Percentiles rank a stretch among this genome's conserved stretches.
phyloP scores from a whole-genome alignment of 2,329 filamentous ascomycete genomes.

The Elsinoe necatrix region DNA sequence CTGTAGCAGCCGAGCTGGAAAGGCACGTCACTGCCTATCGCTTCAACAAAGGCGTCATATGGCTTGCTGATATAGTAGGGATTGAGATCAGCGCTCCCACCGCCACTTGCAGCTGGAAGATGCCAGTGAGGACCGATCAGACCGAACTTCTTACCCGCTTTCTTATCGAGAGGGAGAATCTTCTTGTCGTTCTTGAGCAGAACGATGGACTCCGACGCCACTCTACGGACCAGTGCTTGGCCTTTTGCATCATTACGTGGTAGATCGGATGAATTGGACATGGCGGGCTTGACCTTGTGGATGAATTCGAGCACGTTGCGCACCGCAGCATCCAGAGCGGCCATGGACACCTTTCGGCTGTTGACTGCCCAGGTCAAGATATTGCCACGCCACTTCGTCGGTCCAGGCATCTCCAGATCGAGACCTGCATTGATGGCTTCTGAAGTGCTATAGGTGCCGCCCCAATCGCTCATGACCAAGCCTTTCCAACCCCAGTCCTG shows the following conservation, averaged over 20 bases:
- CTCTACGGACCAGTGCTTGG: slow-evolving; percentile 24
- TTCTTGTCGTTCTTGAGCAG: slow-evolving; percentile 58
- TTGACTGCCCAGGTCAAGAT: slow-evolving; percentile 33
- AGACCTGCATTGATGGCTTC: slow-evolving; percentile 58
- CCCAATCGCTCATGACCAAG: slow-evolving; percentile 62
- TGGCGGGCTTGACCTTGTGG: slow-evolving; percentile 28
- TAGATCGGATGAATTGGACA: slow-evolving; percentile 20
- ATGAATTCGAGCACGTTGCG: slow-evolving; percentile 54
- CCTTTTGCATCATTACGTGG: slow-evolving; percentile 27
- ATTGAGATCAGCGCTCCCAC: slow-evolving; percentile 27
- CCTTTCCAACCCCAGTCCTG: slow-evolving; percentile 60
- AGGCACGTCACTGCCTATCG: slow-evolving; percentile 16
- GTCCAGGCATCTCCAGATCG: slow-evolving; percentile 22
- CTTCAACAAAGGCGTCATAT: slow-evolving; percentile 24
- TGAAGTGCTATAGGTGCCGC: slow-evolving; percentile 61
- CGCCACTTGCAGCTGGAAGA: slow-evolving; percentile 46
- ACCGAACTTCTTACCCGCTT: slow-evolving; percentile 52
- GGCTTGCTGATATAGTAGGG: slow-evolving; percentile 30
- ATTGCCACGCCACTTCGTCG: slow-evolving; percentile 33
- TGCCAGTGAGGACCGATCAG: slow-evolving; percentile 70
- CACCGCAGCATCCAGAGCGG: slow-evolving; percentile 49
- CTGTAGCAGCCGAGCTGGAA: slow-evolving; percentile 20
- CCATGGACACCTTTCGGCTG: slow-evolving; percentile 45
- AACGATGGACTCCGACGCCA: slow-evolving; percentile 25
- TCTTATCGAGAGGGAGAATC: slow-evolving; percentile 56